Evolutionary conservation across 306 rosid genomes (phyloP).

Genomic region (Dryas octopetala): DNA sequence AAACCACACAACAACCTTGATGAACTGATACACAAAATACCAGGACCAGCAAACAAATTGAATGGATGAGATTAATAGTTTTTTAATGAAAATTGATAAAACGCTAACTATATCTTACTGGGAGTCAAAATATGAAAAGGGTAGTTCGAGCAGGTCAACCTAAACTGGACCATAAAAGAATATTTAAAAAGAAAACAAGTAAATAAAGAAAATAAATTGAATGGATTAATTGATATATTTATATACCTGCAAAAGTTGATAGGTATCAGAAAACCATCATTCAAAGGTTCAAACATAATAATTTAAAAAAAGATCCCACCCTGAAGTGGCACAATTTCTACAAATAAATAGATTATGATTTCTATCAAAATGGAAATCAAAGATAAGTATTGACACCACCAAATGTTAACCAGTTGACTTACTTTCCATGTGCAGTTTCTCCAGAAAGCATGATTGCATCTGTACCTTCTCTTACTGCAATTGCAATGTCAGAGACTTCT

Average conservation of each 20-base stretch:
- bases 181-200: neutral
- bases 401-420: conserved; percentile 36
- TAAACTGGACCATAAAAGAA: neutral
- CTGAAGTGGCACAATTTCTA: neutral
- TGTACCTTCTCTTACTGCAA: conserved; percentile 91
- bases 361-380: neutral
- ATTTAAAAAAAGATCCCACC: too few relatives aligned
- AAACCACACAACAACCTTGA: neutral
- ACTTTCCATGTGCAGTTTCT: conserved; percentile 99
- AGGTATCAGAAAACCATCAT: neutral
- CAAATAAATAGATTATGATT: neutral
- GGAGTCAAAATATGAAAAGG: neutral
- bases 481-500: conserved; percentile 94
- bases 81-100: neutral
- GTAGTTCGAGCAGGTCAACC: neutral
- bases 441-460: conserved; percentile 99
- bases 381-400: neutral
- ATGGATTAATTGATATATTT: neutral
- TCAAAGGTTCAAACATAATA: neutral
- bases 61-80: neutral
- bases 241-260: neutral
- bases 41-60: conserved; percentile 1
- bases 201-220: neutral
- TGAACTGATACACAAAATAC: neutral
- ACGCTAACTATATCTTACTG: neutral